Base-by-base conservation (phyloP, 148 eudicot genomes). In the Vaccinium macrocarpon region DNA sequence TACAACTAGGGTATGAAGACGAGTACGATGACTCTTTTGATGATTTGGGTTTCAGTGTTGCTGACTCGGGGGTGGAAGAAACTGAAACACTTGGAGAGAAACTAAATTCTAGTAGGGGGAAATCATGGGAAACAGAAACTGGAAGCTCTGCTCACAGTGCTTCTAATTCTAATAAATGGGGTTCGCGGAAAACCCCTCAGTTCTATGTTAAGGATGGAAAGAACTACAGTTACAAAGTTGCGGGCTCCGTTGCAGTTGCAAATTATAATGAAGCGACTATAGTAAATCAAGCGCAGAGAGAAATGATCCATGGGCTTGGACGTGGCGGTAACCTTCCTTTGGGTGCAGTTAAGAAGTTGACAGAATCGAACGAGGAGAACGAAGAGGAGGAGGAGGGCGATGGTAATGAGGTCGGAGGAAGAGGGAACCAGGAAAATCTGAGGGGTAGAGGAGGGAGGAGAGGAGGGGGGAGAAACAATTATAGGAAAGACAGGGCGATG, bases 1-100 rank as follows among this genome's bases (percentile, higher is more conserved):
- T 91, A 11, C 98, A 92, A 78, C 93, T 91, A 3, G 99, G 93
- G 86, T 97, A 97, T 79, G 99, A 97, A 84, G 99, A 95, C 32
- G 99, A 97, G 88, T 97, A 97, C 52, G 98, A 97, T 76, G 99
- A 97, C 85, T 97, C 99, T 35, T 97, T 97, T 68, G 99, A 97
- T 89, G 99, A 97, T 82, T 82, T 97, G 19, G 99, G 99, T 25
- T 81, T 95, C 86, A 88, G 93, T 10, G 90, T 93, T 19, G 88
- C 91, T 74, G 99, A 96, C 87, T 91, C 99, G 4, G 93, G 95
- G 57, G 83, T 89, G 3, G 99, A 93, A 81, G 98, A 91, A 55
- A 83, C 91, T 0, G 96, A 93, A 80, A 83, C 81, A 38, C 75
- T 89, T 64, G 88, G 90, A 35, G 97, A 92, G 15, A 90, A 82